Base-by-base conservation (phyloP, 2,329 filamentous ascomycete genomes). In the Diatrype stigma region DNA sequence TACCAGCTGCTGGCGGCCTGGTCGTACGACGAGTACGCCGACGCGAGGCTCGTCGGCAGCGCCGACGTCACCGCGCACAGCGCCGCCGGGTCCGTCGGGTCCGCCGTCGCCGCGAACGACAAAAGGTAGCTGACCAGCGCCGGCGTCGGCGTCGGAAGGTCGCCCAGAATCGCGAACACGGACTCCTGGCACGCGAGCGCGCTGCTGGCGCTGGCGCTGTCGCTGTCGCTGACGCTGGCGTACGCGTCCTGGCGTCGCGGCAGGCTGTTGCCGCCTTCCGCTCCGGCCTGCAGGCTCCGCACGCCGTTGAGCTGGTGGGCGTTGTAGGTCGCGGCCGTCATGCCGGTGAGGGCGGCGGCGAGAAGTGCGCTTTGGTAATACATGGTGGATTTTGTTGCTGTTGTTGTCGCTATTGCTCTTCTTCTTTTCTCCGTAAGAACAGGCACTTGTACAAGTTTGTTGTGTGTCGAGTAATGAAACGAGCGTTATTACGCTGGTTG, bases 311-410 rank as follows among this genome's bases (percentile, higher is more conserved):
- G 54, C 14, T 50, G 53, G 17, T 48, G 7, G 1, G 59, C 58
- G 38, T 37, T 45, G 48, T 51, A 57, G 35, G 55, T 51, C 1
- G 59, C 59, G 16, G 40, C 28, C 23, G 54, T 56, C 17, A 50
- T 56, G 38, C 58, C 58, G 45, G 56, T 54, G n/a, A 61, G 56
- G 17, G 58, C 56, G 19, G 57, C 50, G 22, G 59, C 2, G 21
- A 53, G 48, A 37, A 59, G n/a, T 11, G 53, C 34, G 22, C 28
- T 37, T 32, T 47, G 45, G 35, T 49, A 51, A 32, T 55, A 48
- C 58, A 60, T 60, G n/a, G 51, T 59, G 30, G 26, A 32, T 23
- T 32, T 28, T 32, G 19, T 49, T 3, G 26, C 6, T 26, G 10
- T 42, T 23, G 34, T n/a, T 40, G 26, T 42, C 6, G 12, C 4